phyloP scores from a whole-genome alignment of 1,139 yeast genomes.

The Zygosaccharomyces sapae region DNA sequence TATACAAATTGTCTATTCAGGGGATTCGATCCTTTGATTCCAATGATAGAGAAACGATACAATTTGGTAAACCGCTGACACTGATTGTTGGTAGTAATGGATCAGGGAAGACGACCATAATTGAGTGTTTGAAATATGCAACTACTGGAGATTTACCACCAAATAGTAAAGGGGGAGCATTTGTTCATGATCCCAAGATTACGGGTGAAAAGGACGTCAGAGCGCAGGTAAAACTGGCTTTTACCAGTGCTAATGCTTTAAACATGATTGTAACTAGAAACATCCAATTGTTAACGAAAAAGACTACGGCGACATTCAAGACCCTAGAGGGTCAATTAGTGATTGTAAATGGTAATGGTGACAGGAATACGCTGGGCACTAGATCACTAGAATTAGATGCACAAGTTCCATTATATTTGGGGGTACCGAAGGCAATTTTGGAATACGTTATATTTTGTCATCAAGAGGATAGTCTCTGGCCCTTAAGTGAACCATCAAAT shows the following conservation, averaged over 20 bases:
- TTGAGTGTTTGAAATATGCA: conserved; percentile 89
- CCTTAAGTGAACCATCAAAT: conserved; percentile 83
- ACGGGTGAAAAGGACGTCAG: conserved; percentile 70
- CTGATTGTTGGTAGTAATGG: conserved; percentile 96
- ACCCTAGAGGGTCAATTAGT: conserved; percentile 86
- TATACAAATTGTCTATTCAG: conserved; percentile 74
- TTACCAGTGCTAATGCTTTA: conserved; percentile 65
- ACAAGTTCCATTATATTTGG: conserved; percentile 75
- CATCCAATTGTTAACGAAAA: conserved; percentile 65
- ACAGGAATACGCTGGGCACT: conserved; percentile 70
- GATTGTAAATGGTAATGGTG: conserved; percentile 56
- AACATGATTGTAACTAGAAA: conserved; percentile 85
- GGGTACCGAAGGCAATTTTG: conserved; percentile 81
- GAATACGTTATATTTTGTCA: conserved; percentile 96
- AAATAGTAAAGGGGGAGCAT: conserved; percentile 93
- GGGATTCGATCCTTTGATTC: conserved; percentile 92
- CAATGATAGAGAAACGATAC: conserved; percentile 75
- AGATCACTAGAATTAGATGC: conserved; percentile 82
- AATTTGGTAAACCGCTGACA: conserved; percentile 87
- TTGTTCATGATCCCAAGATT: conserved; percentile 87
- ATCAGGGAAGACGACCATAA: conserved; percentile 96
- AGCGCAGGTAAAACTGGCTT: conserved; percentile 89
- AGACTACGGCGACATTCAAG: conserved; percentile 68
- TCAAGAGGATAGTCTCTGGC: conserved; percentile 97
- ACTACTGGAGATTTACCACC: conserved; percentile 97